A percentile compares a stretch with the other conserved stretches of the same genome.
Conservation (phyloP, 2,329 filamentous ascomycete species). For the Leptographium lundbergii region DNA sequence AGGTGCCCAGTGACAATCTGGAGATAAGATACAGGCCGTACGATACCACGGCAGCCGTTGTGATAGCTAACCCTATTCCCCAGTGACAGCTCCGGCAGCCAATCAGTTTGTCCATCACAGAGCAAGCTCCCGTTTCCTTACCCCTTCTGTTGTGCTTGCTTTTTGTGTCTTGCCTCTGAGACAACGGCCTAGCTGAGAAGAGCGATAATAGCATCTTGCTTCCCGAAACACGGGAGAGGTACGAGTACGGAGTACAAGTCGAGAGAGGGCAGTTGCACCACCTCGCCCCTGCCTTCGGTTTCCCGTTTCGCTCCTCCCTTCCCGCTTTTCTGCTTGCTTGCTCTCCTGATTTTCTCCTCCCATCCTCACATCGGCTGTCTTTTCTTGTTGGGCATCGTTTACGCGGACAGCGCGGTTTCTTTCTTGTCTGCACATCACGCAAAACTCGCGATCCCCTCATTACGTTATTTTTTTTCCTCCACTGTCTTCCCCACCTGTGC, state of each 20-base stretch:
- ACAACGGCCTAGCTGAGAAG: not conserved
- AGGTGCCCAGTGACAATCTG: not conserved
- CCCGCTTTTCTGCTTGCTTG: not conserved
- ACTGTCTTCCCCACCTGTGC: constrained; percentile 11
- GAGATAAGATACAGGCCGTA: not conserved
- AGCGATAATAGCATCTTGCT: not conserved
- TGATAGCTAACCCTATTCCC: not conserved
- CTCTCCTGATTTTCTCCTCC: not conserved
- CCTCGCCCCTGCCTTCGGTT: not conserved
- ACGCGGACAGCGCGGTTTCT: not conserved
- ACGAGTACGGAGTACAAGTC: not conserved
- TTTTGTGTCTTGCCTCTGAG: not conserved
- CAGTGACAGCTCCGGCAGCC: not conserved
- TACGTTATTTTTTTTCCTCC: not conserved
- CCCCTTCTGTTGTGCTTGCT: not conserved
- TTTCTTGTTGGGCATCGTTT: not conserved
- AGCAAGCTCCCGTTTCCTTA: not conserved
- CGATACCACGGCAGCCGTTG: no score
- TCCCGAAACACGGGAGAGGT: not conserved
- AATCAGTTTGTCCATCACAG: not conserved
- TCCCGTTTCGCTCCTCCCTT: not conserved
- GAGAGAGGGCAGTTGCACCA: not conserved
- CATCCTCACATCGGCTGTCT: not conserved
- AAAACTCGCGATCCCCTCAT: not conserved
- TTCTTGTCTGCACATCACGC: not conserved